phyloP scores from a whole-genome alignment of 768 basidiomycete species.

The Neoboletus magnificus region DNA sequence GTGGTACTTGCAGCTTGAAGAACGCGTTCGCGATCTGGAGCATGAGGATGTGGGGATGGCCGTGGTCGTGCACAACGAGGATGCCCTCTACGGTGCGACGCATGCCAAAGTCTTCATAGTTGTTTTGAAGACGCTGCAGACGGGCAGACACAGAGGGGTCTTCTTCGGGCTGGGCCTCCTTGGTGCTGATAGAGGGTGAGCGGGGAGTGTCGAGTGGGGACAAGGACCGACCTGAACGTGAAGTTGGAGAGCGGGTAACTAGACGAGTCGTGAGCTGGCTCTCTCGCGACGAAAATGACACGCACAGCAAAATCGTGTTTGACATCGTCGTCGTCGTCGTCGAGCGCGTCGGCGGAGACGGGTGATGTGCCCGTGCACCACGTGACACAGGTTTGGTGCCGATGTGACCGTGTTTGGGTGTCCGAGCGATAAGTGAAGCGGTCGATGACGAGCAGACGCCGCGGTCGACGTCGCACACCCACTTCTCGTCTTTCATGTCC shows the following conservation, averaged over 20 bases:
- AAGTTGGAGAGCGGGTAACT: constrained; percentile 90
- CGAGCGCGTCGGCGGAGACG: constrained; percentile 10
- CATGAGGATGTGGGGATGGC: constrained; percentile 96
- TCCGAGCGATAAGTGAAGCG: not conserved
- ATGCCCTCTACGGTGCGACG: constrained; percentile 85
- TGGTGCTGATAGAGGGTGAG: constrained; percentile 57
- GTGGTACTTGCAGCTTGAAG: constrained; percentile 84
- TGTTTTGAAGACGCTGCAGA: constrained; percentile 89
- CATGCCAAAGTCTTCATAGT: constrained; percentile 98
- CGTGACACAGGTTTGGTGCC: constrained; percentile 14
- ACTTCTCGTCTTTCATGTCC: constrained; percentile 8
- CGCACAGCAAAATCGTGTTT: constrained; percentile 51
- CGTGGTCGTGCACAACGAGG: constrained; percentile 88
- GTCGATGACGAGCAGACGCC: not conserved
- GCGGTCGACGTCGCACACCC: not conserved
- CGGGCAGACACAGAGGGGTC: constrained; percentile 95
- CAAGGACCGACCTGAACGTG: constrained; percentile 68
- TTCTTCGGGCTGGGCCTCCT: constrained; percentile 96
- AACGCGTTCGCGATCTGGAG: constrained; percentile 98
- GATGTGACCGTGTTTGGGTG: constrained; percentile 1
- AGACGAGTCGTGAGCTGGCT: not conserved
- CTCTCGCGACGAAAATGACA: not conserved
- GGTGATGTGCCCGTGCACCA: not conserved
- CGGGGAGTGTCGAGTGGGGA: not conserved
- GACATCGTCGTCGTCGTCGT: constrained; percentile 39